Conservation (phyloP, 2,329 filamentous ascomycete genomes). For the Aspergillus neotritici region DNA sequence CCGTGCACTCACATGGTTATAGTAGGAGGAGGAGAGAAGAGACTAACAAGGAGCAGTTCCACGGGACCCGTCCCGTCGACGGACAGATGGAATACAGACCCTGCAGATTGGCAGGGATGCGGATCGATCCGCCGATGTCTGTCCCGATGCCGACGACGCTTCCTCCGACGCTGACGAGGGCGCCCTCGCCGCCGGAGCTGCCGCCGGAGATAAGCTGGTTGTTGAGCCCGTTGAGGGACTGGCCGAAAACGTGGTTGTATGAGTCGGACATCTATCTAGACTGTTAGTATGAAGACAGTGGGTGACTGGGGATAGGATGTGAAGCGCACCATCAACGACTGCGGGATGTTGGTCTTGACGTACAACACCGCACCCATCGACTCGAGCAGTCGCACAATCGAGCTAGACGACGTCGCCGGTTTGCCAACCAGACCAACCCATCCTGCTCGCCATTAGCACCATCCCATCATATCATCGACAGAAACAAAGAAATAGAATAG, state of each 20-base stretch:
- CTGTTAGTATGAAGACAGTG: not conserved
- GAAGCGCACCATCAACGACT: slow-evolving; percentile 38
- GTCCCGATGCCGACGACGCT: slow-evolving; percentile 49
- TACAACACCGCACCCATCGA: slow-evolving; percentile 47
- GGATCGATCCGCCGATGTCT: slow-evolving; percentile 51
- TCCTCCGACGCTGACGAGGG: slow-evolving; percentile 46
- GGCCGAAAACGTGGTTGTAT: slow-evolving; percentile 49
- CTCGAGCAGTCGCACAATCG: slow-evolving; percentile 23
- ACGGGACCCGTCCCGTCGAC: slow-evolving; percentile 25
- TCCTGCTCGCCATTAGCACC: slow-evolving; percentile 35
- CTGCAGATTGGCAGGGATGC: slow-evolving; percentile 48
- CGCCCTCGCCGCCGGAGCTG: slow-evolving; percentile 50
- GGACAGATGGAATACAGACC: slow-evolving; percentile 43
- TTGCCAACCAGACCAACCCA: slow-evolving; percentile 35
- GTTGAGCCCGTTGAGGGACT: slow-evolving; percentile 47
- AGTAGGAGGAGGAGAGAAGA: not conserved
- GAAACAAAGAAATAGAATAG: not conserved
- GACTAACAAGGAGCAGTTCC: slow-evolving; percentile 20
- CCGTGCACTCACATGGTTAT: not conserved
- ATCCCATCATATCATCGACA: not conserved
- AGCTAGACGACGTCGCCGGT: slow-evolving; percentile 21
- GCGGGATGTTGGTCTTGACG: slow-evolving; percentile 50
- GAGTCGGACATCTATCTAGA: slow-evolving; percentile 36
- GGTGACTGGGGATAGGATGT: not conserved
- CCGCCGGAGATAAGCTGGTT: slow-evolving; percentile 47